Percentiles rank a stretch among this genome's conserved stretches.
Evolutionary conservation across 352 stramenopile species (phyloP).

Genomic region (Phytophthora megakarya): DNA sequence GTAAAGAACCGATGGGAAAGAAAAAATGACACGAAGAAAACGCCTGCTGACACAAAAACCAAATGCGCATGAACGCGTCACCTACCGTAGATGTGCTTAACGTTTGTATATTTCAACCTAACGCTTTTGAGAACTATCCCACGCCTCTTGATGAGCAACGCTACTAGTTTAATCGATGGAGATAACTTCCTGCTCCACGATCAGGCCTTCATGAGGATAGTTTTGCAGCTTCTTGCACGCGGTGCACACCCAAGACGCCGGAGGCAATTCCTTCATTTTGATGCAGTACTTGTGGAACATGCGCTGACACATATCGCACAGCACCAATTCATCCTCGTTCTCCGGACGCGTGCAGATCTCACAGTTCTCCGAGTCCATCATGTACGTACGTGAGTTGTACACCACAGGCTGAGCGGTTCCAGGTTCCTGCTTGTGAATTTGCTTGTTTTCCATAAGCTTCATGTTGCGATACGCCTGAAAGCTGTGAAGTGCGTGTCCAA

Average conservation of each 20-base stretch:
- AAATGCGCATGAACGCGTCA: constrained; percentile 27
- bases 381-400: constrained; percentile 75
- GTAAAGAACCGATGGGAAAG: constrained; percentile 83
- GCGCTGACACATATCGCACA: constrained; percentile 84
- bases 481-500: constrained; percentile 76
- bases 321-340: constrained; percentile 72
- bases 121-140: constrained; percentile 18
- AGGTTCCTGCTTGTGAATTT: constrained; percentile 69
- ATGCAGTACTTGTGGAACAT: constrained; percentile 87
- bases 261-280: constrained; percentile 77
- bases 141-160: constrained; percentile 9
- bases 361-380: constrained; percentile 78
- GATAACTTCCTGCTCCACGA: constrained; percentile 63
- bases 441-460: constrained; percentile 75
- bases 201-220: constrained; percentile 60
- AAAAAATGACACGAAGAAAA: constrained; percentile 42
- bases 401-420: constrained; percentile 55
- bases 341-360: constrained; percentile 60
- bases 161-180: constrained; percentile 58
- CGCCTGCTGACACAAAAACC: constrained; percentile 13
- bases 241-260: constrained; percentile 79
- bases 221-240: constrained; percentile 74
- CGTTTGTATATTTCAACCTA: constrained; percentile 38
- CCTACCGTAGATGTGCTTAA: constrained; percentile 17
- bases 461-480: constrained; percentile 88